Base-by-base conservation (phyloP, 441 rosid species). In the Daphne laureola region DNA sequence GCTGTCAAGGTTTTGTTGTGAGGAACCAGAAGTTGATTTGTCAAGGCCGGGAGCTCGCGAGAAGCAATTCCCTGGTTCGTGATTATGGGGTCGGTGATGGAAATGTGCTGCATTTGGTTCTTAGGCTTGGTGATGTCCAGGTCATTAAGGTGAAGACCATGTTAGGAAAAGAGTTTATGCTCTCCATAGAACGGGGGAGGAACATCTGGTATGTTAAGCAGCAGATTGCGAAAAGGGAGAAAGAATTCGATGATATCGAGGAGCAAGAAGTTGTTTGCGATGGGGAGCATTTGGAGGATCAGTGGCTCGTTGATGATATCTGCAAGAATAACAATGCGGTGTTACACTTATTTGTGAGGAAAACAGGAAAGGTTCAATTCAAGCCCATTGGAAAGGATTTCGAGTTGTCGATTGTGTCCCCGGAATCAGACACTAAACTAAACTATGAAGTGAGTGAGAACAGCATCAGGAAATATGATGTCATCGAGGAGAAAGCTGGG, bases 21-120 rank as follows among this genome's bases (percentile, higher is more conserved):
- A 82, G 71, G 69, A 85, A 85, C 31, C 96, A 87, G 68, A 87
- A 79, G 53, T 71, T 87, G 52, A 88, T 87, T 18, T 87, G 86
- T 51, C 82, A 78, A 1, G 96, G 96, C 36, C 75, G 90, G 26
- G 96, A 82, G 41, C 63, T 87, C 3, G 72, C 90, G 0, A 63
- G 96, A 63, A 76, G 85, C 56, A 72, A 81, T 63, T 87, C 93
- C 23, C 86, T 77, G 45, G 67, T 87, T 51, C 78, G 85, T 57
- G 90, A 87, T 14, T 87, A 87, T 55, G 90, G 93, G 13, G 87
- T 87, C 5, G 65, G 70, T 11, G 78, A 85, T 51, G 93, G 96
- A 4, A 79, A 87, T 62, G 78, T 84, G n/a, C 71, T 87, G 50
- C 93, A 87, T 70, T 59, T 87, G 70, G 89, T 87, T 46, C 81